Conservation (phyloP, 2,329 filamentous ascomycete genomes). For the Cladosporium cucumerinum region DNA sequence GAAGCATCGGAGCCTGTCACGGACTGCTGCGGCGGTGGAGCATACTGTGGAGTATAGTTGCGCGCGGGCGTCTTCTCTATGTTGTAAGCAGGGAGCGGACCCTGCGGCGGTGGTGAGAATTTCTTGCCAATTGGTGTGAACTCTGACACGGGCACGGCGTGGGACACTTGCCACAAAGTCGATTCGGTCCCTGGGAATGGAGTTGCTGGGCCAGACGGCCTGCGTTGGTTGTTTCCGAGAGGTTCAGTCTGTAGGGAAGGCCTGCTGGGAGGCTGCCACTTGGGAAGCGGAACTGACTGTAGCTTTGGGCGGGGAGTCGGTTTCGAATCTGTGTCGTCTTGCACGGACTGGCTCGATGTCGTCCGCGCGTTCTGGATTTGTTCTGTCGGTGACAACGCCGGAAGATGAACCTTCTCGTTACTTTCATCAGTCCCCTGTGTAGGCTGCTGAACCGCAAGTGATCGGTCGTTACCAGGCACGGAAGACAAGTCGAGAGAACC, state of each 20-base stretch:
- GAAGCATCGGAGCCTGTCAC: background rate
- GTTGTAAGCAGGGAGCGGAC: background rate
- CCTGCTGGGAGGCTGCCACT: conserved; percentile 11
- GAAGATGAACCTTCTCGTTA: background rate
- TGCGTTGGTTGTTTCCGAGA: conserved; percentile 11
- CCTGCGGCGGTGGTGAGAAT: background rate
- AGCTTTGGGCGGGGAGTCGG: background rate
- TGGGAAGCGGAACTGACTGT: background rate
- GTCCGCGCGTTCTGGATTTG: background rate
- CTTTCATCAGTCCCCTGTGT: background rate
- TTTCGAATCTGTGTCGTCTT: background rate
- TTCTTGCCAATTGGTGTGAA: background rate
- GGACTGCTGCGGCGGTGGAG: background rate
- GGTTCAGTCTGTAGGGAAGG: background rate
- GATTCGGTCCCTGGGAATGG: conserved; percentile 6
- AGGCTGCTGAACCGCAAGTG: background rate
- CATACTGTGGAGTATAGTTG: background rate
- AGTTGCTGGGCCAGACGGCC: conserved; percentile 11
- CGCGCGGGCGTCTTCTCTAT: conserved; percentile 1
- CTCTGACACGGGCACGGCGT: background rate
- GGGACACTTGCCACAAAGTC: background rate
- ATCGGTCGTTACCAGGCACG: background rate
- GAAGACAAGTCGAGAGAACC: background rate
- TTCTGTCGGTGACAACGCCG: background rate
- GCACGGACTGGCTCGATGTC: background rate